Evolutionary conservation across 1,139 yeast genomes (phyloP), one percentile per base, ranked within the genome.

Genomic region (Zygosaccharomyces sapae): DNA sequence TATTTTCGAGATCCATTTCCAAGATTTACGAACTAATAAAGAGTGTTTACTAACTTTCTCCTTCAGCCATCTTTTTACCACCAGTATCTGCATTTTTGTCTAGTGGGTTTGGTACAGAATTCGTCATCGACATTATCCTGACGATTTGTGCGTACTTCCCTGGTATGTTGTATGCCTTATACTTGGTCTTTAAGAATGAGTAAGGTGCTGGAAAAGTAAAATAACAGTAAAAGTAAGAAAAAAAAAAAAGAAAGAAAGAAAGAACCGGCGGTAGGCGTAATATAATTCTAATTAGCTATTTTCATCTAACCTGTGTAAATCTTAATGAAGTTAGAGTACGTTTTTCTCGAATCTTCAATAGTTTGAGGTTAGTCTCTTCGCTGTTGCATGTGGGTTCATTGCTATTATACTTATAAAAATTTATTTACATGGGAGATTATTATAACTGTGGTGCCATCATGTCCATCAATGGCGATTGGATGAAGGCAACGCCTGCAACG

Each of bases 381-480:
- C 25, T 22, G 25, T 7, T 22, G 25, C 25, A 22, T 22, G 25
- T 22, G 25, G 25, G 9, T 22, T 22, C 25, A 22, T 22, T 22
- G 25, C 9, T 22, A 22, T 22, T 22, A 22, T 22, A 22, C 9
- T 7, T 22, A 22, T 22, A 22, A 22, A 22, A 22, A 22, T 22
- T 22, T 38, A 43, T 43, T 30, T 43, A 43, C 46, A 43, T 6
- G 45, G 34, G 16, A 7, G 29, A 22, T 12, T 71, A 75, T 66
- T 79, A 65, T 45, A 65, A 74, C 68, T 84, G 90, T 48, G 92
- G 92, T 58, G 83, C 89, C 70, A 85, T 71, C 80, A 82, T 78
- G 50, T 84, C 92, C 87, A 83, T 83, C 63, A 83, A 70, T 55
- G 90, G 84, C 41, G 89, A 82, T 71, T 82, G 87, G 57, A 85